A percentile compares a stretch with the other conserved stretches of the same genome.
Evolutionary conservation across 164 flowering plant genomes (phyloP).

Genomic region (Tetrastigma voinierianum): DNA sequence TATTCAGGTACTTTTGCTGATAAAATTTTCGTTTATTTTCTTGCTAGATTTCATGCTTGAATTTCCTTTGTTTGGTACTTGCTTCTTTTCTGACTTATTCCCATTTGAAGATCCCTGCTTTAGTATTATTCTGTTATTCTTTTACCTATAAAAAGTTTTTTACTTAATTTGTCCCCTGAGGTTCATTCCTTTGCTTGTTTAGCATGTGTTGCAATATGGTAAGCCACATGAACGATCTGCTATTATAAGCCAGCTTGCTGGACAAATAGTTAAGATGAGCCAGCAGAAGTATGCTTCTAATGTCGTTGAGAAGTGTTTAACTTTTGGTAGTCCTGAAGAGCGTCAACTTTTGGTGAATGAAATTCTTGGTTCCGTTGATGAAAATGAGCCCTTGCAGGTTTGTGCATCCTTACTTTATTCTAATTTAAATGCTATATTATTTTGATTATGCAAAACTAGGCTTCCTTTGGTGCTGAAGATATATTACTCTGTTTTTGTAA

Average conservation of each 20-base stretch:
- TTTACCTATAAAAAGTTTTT: not conserved
- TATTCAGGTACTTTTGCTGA: slow-evolving; percentile 62
- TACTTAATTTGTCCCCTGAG: not conserved
- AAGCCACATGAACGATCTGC: slow-evolving; percentile 72
- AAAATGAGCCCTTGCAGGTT: slow-evolving; percentile 90
- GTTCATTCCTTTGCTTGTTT: slow-evolving; percentile 8
- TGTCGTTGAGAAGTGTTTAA: slow-evolving; percentile 89
- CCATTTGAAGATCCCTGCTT: not conserved
- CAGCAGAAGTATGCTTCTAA: slow-evolving; percentile 96
- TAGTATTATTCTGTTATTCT: not conserved
- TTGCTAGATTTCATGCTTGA: too few relatives aligned
- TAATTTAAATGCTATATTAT: too few relatives aligned
- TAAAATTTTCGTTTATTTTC: too few relatives aligned
- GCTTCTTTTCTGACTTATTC: too few relatives aligned
- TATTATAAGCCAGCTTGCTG: slow-evolving; percentile 74
- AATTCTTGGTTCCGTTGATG: slow-evolving; percentile 88
- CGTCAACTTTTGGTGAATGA: slow-evolving; percentile 79
- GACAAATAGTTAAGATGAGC: slow-evolving; percentile 91
- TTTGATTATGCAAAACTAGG: too few relatives aligned
- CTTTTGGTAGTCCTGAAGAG: slow-evolving; percentile 71
- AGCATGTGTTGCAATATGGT: slow-evolving; percentile 90
- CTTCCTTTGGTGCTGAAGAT: too few relatives aligned
- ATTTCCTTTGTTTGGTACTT: not conserved
- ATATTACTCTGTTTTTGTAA: too few relatives aligned
- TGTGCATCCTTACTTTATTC: slow-evolving; percentile 7